Evolutionary conservation across 2,329 filamentous ascomycete species (phyloP).

Genomic region (Trichoderma asperellum): DNA sequence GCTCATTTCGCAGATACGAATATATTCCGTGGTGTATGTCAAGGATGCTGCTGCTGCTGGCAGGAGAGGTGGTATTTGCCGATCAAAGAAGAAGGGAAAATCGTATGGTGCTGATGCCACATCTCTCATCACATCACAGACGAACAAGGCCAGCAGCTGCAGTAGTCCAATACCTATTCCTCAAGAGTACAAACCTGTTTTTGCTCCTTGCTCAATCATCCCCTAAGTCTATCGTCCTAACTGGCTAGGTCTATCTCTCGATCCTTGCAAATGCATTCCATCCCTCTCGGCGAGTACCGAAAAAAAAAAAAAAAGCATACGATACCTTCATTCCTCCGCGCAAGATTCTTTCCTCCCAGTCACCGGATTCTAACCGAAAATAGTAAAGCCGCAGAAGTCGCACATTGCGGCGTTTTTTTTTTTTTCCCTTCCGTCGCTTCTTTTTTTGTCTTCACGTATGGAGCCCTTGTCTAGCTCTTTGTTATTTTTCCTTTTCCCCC

Average conservation of each 20-base stretch:
- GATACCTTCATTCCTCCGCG: not conserved
- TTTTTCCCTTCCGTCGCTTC: not conserved
- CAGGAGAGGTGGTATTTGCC: not conserved
- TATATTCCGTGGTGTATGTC: not conserved
- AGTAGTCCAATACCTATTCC: not conserved
- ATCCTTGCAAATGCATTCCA: not conserved
- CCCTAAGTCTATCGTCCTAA: not conserved
- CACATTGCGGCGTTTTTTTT: not conserved
- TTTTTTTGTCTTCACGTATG: not conserved
- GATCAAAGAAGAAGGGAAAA: not conserved
- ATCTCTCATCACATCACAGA: not conserved
- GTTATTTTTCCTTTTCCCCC: not conserved
- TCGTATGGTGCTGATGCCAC: conserved; percentile 11
- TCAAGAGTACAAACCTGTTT: not conserved
- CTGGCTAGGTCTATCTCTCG: too few relatives aligned
- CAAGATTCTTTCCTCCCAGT: not conserved
- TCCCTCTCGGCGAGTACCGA: conserved; percentile 3
- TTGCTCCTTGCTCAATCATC: not conserved
- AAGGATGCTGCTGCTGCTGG: not conserved
- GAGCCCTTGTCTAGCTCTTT: not conserved
- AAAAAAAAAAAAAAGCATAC: not conserved
- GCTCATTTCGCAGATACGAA: not conserved
- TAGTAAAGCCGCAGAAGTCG: not conserved
- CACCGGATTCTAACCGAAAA: not conserved
- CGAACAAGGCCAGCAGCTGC: not conserved